Percentiles rank a stretch among this genome's conserved stretches.
These are phyloP conservation scores for Polyporus tsugae DNA, from an alignment of 1,284 basidiomycete genomes.

Conservation along the genomic window DNA sequence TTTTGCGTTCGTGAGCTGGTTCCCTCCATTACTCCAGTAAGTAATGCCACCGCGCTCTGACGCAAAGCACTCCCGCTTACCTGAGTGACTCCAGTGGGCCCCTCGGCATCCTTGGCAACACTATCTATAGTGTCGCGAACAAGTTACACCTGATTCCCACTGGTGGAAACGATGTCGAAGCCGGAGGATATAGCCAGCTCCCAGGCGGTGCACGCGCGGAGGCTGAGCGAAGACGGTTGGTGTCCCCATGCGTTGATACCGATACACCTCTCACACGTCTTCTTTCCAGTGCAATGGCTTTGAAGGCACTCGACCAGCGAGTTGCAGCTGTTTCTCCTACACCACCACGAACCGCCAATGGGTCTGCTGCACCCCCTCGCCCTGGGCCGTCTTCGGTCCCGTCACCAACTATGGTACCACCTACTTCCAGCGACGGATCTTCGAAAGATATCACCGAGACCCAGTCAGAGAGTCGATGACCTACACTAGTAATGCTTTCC, in stretches of 20 bases:
- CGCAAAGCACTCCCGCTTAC: not conserved
- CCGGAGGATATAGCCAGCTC: slow-evolving; percentile 75
- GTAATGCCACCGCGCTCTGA: slow-evolving; percentile 48
- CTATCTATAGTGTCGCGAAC: slow-evolving; percentile 74
- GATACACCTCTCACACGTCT: slow-evolving; percentile 22
- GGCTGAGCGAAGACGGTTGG: slow-evolving; percentile 89
- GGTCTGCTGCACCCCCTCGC: slow-evolving; percentile 29
- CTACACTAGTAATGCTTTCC: slow-evolving; percentile 2
- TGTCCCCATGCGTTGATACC: slow-evolving; percentile 17
- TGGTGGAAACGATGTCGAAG: slow-evolving; percentile 70
- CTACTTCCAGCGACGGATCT: slow-evolving; percentile 12
- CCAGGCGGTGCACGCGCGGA: slow-evolving; percentile 91
- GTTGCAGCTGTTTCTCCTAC: slow-evolving; percentile 67
- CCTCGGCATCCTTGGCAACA: slow-evolving; percentile 73
- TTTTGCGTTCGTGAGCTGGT: slow-evolving; percentile 96
- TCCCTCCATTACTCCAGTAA: slow-evolving; percentile 93
- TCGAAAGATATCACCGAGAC: slow-evolving; percentile 20
- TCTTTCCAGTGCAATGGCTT: slow-evolving; percentile 80
- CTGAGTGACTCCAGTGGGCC: slow-evolving; percentile 55
- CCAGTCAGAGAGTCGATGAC: slow-evolving; percentile 15
- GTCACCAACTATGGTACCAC: slow-evolving; percentile 11
- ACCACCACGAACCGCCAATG: slow-evolving; percentile 50
- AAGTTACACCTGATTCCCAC: slow-evolving; percentile 84
- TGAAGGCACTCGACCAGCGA: slow-evolving; percentile 95
- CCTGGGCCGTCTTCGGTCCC: slow-evolving; percentile 28